Conservation (phyloP, 352 stramenopile species). For the Globisporangium parvum region DNA sequence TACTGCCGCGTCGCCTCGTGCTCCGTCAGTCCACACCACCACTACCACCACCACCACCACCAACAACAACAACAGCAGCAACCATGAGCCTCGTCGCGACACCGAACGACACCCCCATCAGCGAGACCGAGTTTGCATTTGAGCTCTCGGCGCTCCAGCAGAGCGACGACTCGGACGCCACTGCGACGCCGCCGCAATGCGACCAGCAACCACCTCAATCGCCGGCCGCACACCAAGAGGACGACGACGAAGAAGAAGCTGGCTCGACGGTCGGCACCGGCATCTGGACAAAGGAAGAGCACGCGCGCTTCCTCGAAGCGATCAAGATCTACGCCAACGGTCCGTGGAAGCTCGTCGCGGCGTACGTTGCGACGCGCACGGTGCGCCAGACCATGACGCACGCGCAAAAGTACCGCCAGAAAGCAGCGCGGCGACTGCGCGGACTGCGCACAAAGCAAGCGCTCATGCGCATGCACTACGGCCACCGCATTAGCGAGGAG, state of each 20-base stretch:
- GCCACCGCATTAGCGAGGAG: constrained; percentile 58
- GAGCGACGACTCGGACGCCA: background rate
- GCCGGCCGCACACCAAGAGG: background rate
- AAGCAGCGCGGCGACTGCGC: constrained; percentile 46
- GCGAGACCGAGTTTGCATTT: constrained; percentile 4
- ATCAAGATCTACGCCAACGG: constrained; percentile 70
- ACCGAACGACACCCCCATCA: background rate
- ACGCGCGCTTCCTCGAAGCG: constrained; percentile 60
- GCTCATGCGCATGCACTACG: constrained; percentile 66
- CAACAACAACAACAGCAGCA: background rate
- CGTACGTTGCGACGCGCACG: constrained; percentile 57
- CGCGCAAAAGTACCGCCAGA: constrained; percentile 69
- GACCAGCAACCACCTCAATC: background rate
- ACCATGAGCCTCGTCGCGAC: constrained; percentile 10
- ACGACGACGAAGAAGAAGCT: constrained; percentile 7
- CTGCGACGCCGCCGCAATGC: background rate
- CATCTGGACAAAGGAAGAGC: constrained; percentile 61
- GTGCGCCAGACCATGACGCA: constrained; percentile 76
- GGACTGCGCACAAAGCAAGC: constrained; percentile 63
- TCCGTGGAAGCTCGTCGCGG: constrained; percentile 61
- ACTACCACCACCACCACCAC: too few species aligned
- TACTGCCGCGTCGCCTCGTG: too few species aligned
- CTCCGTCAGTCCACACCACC: background rate
- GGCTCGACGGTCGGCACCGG: constrained; percentile 25
- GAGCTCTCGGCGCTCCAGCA: constrained; percentile 6